Base-by-base conservation (phyloP, 192 early-diverging fungal species). In the Umbelopsis sp. region DNA sequence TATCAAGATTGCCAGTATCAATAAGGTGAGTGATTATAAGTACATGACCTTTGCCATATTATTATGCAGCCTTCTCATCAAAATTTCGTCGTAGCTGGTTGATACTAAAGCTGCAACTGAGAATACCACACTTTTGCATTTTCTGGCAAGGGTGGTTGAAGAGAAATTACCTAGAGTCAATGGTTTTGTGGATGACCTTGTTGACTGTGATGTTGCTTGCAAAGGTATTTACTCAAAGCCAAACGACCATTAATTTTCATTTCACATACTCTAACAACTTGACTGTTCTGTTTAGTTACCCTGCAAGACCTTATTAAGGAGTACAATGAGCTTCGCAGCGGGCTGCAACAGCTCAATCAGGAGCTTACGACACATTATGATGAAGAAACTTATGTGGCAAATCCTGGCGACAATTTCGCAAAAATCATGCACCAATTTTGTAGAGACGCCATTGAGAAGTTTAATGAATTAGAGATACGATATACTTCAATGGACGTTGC, bases 1-100 rank as follows among this genome's bases (percentile, higher is more conserved):
- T 20, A 91, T 94, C 70, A 91, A 88, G 77, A 91, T 93, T 75
- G 84, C 86, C 4, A 92, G 91, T 84, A 89, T 94, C n/a, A 94
- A 94, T 68, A 92, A 92, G 76, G 84, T 86, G 67, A 30, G 15
- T 3, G 18, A 11, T 37, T 7, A 4, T 13, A 30, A 69, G 46
- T n/a, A n/a, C n/a, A 44, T 46, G 27, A 46, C 18, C 27, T 25
- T 30, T 0, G 37, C 10, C 10, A 46, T 67, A 20, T 27, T 67
- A 20, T 27, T 21, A 22, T n/a, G 8, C 16, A 25, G 2, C 35
- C 4, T 16, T 66, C 22, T 3, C 33, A 30, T 33, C 9, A 1
- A 25, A 41, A 10, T 33, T 33, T 20, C 2, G 37, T 33, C 25
- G 7, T 64, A 84, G 79, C 77, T 93, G 78, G 90, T 95, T 46